These are phyloP conservation scores for Metrosideros polymorpha DNA, from an alignment of 441 rosid species.

Conservation along the genomic window DNA sequence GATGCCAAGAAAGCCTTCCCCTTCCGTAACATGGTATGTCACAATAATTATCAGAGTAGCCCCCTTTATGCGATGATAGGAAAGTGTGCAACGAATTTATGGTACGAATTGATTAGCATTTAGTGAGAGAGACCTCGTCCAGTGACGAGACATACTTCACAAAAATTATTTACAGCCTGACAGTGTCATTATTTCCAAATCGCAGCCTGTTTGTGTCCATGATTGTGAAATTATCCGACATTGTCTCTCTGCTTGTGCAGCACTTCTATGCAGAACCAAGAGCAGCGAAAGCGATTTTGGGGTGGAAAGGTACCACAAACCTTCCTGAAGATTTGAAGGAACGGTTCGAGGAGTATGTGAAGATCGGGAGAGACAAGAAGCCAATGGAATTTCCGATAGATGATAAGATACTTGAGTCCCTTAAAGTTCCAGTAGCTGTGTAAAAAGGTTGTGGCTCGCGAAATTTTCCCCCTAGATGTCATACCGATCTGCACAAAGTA, in stretches of 20 bases:
- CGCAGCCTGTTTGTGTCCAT: neutral
- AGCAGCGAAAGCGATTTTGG: conserved; percentile 77
- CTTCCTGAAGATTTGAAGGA: conserved; percentile 87
- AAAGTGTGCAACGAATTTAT: neutral
- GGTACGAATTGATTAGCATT: neutral
- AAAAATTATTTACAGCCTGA: neutral
- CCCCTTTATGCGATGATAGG: neutral
- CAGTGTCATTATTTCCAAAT: neutral
- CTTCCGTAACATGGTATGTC: conserved; percentile 75
- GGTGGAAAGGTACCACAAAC: conserved; percentile 60
- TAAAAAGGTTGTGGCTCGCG: conserved; percentile 1
- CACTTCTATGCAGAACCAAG: conserved; percentile 93
- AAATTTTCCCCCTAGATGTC: neutral
- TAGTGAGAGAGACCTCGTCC: neutral
- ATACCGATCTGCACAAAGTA: neutral
- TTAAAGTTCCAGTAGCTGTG: conserved; percentile 56
- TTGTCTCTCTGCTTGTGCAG: conserved; percentile 24
- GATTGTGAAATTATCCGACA: neutral
- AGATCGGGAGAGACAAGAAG: conserved; percentile 81
- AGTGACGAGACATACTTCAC: neutral
- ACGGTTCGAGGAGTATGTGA: conserved; percentile 60
- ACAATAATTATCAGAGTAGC: neutral
- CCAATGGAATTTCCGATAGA: conserved; percentile 62
- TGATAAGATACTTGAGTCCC: conserved; percentile 68
- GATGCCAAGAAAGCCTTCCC: conserved; percentile 95